phyloP scores from a whole-genome alignment of 768 basidiomycete genomes.

The Suillus alpinus region DNA sequence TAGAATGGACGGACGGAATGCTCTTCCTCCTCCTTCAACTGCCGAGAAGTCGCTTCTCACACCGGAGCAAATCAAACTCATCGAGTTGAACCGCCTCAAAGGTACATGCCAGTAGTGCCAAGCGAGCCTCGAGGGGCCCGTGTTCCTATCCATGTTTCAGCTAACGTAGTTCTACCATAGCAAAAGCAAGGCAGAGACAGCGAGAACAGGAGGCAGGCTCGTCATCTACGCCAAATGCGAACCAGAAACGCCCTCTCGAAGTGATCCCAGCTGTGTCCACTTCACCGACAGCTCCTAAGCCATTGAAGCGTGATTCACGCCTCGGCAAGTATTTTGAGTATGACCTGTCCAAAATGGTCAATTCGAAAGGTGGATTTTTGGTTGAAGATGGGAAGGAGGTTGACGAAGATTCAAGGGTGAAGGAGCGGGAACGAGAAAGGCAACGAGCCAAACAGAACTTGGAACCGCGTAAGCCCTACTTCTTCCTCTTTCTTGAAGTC shows the following conservation, averaged over 20 bases:
- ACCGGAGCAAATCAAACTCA: conserved; percentile 66
- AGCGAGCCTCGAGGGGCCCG: neutral
- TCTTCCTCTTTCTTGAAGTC: neutral
- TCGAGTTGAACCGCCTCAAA: conserved; percentile 79
- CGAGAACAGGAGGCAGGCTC: conserved; percentile 52
- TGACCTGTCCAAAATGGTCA: conserved; percentile 95
- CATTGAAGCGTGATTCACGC: conserved; percentile 68
- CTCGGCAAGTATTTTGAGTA: conserved; percentile 95
- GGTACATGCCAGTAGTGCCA: conserved; percentile 37
- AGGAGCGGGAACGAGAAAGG: conserved; percentile 80
- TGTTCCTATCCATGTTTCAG: conserved; percentile 2
- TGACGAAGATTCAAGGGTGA: conserved; percentile 69
- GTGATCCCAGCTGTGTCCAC: conserved; percentile 55
- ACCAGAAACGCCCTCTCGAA: conserved; percentile 72
- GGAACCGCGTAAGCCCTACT: conserved; percentile 61
- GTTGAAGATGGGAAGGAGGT: conserved; percentile 84
- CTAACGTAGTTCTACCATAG: conserved; percentile 32
- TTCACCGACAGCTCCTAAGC: conserved; percentile 56
- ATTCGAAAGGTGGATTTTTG: conserved; percentile 94
- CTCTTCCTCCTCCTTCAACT: conserved; percentile 11
- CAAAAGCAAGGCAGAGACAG: conserved; percentile 73
- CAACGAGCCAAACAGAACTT: conserved; percentile 71
- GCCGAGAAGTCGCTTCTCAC: conserved; percentile 38
- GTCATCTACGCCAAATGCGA: conserved; percentile 54
- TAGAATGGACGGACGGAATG: conserved; percentile 4